These are phyloP conservation scores for Eudorina sp. DNA, from an alignment of 139 green algal species.

Conservation along the genomic window DNA sequence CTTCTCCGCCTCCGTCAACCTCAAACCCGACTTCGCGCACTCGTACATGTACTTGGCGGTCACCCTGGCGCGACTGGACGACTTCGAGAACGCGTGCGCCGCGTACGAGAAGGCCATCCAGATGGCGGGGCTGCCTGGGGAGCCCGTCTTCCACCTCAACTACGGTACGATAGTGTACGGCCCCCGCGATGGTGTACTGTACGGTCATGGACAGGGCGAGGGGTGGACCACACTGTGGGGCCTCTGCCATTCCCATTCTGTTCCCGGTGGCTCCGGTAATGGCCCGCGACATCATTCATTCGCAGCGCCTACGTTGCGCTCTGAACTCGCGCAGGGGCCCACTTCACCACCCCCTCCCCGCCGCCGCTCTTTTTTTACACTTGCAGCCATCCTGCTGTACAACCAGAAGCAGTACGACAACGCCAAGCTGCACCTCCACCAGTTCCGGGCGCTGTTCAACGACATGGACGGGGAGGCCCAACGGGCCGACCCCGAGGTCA, in stretches of 20 bases:
- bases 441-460: constrained; percentile 61
- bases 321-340: too few species aligned
- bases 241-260: too few species aligned
- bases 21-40: constrained; percentile 83
- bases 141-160: constrained; percentile 84
- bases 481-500: constrained; percentile 58
- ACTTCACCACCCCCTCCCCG: not conserved
- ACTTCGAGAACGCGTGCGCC: constrained; percentile 81
- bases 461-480: constrained; percentile 61
- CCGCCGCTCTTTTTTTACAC: not conserved
- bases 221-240: too few species aligned
- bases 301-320: too few species aligned
- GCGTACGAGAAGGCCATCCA: constrained; percentile 84
- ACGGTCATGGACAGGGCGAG: too few species aligned
- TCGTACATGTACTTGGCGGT: constrained; percentile 82
- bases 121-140: constrained; percentile 64
- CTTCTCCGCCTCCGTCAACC: constrained; percentile 83
- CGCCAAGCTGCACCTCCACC: constrained; percentile 52
- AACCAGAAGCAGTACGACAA: constrained; percentile 50
- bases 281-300: too few species aligned
- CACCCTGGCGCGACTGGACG: constrained; percentile 71
- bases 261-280: too few species aligned
- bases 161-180: constrained; percentile 68
- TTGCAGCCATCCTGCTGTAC: constrained; percentile 73
- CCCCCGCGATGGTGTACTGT: too few species aligned